Evolutionary conservation across 305 asterid genomes (phyloP).

Genomic region (Rubia tinctorum): DNA sequence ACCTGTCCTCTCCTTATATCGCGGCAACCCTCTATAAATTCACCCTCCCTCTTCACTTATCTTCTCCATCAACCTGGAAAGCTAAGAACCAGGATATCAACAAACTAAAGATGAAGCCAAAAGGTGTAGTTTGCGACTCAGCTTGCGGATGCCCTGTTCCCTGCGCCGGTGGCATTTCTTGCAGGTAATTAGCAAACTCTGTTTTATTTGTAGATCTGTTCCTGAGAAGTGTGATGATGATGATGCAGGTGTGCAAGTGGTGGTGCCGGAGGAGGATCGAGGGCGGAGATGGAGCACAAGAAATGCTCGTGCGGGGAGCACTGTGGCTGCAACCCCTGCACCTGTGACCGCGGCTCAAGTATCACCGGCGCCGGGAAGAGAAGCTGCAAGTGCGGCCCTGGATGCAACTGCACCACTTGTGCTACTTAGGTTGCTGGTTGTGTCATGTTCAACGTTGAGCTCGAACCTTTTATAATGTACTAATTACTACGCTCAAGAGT

Average conservation of each 20-base stretch:
- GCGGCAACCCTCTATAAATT: neutral
- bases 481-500: neutral
- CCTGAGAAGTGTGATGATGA: no score
- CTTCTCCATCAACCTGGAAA: no score
- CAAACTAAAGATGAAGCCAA: slow-evolving; percentile 1
- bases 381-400: slow-evolving; percentile 52
- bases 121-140: slow-evolving; percentile 9
- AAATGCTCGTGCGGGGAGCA: slow-evolving; percentile 69
- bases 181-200: slow-evolving; percentile 23
- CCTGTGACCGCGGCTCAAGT: slow-evolving; percentile 36
- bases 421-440: slow-evolving; percentile 19
- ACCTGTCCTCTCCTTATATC: neutral
- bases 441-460: neutral
- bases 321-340: slow-evolving; percentile 80
- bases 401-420: slow-evolving; percentile 58
- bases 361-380: slow-evolving; percentile 53
- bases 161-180: slow-evolving; percentile 21
- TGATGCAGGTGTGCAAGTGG: slow-evolving; percentile 27
- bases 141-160: slow-evolving; percentile 23
- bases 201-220: no score
- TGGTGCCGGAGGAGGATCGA: slow-evolving; percentile 22
- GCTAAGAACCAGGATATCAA: no score
- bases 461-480: neutral
- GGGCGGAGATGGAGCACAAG: slow-evolving; percentile 42
- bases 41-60: neutral